Conservation (phyloP, 192 early-diverging fungal species). For the Paraglomus brasilianum region DNA sequence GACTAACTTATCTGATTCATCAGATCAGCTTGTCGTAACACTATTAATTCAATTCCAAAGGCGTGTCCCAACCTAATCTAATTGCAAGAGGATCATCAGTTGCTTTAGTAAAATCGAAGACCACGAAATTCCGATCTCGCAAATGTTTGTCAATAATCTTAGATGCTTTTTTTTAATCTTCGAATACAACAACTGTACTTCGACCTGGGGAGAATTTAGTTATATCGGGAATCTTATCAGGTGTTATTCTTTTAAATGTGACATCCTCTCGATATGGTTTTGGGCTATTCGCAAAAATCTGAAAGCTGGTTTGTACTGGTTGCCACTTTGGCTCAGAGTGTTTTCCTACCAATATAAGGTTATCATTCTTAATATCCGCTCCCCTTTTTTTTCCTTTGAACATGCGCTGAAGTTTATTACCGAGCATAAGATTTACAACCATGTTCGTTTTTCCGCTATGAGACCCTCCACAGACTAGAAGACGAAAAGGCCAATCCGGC, state of each 20-base stretch:
- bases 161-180: neutral
- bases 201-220: neutral
- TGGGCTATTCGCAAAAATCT: slow-evolving; percentile 20
- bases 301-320: slow-evolving; percentile 3
- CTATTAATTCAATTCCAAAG: too few species aligned
- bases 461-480: neutral
- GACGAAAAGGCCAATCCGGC: too few species aligned
- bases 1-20: too few species aligned
- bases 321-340: slow-evolving; percentile 24
- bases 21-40: too few species aligned
- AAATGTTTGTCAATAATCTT: slow-evolving; percentile 12
- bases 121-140: neutral
- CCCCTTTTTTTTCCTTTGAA: slow-evolving; percentile 5
- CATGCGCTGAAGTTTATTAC: slow-evolving; percentile 15
- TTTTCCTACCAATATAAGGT: slow-evolving; percentile 8
- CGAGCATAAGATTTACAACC: slow-evolving; percentile 2
- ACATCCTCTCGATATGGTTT: slow-evolving; percentile 17
- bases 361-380: slow-evolving; percentile 22
- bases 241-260: neutral
- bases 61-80: neutral
- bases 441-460: slow-evolving; percentile 20
- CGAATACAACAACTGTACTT: slow-evolving; percentile 3
- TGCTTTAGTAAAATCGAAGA: slow-evolving; percentile 17
- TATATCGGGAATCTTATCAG: neutral
- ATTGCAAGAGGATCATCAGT: neutral